Evolutionary conservation across 257 asterid species (phyloP).

Genomic region (Eustoma russellianum): DNA sequence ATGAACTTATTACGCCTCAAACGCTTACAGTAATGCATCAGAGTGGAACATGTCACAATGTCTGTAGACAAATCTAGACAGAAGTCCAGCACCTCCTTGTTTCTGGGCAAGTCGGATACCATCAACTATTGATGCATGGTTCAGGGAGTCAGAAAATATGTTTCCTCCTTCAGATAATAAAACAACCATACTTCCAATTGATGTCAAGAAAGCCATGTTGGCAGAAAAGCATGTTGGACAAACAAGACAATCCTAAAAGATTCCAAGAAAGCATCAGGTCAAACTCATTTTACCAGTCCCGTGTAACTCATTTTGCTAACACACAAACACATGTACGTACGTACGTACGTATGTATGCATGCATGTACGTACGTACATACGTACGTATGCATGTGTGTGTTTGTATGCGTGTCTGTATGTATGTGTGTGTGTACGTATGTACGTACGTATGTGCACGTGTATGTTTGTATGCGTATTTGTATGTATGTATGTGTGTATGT

Average conservation of each 20-base stretch:
- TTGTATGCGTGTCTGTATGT: too few species aligned
- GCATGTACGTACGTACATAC: too few species aligned
- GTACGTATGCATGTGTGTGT: too few species aligned
- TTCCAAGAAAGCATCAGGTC: conserved; percentile 32
- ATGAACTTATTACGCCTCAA: neutral
- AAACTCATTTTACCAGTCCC: too few species aligned
- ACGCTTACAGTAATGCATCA: conserved; percentile 59
- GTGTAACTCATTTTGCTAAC: too few species aligned
- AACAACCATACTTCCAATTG: conserved; percentile 60
- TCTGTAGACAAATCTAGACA: conserved; percentile 75
- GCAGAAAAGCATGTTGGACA: conserved; percentile 99
- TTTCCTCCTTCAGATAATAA: conserved; percentile 46
- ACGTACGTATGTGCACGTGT: too few species aligned
- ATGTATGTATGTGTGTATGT: too few species aligned
- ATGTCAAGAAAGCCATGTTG: conserved; percentile 96
- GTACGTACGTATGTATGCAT: too few species aligned
- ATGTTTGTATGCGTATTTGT: too few species aligned
- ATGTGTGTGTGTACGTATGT: too few species aligned
- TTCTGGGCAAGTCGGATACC: conserved; percentile 94
- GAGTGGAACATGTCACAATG: conserved; percentile 92
- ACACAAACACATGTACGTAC: too few species aligned
- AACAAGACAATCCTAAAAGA: conserved; percentile 98
- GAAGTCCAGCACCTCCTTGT: conserved; percentile 51
- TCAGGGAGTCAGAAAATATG: conserved; percentile 83
- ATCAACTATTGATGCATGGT: conserved; percentile 96